Evolutionary conservation across 331 rosid genomes (phyloP), one percentile per base, ranked within the genome.

Genomic region (Rhamnella rubrinervis): DNA sequence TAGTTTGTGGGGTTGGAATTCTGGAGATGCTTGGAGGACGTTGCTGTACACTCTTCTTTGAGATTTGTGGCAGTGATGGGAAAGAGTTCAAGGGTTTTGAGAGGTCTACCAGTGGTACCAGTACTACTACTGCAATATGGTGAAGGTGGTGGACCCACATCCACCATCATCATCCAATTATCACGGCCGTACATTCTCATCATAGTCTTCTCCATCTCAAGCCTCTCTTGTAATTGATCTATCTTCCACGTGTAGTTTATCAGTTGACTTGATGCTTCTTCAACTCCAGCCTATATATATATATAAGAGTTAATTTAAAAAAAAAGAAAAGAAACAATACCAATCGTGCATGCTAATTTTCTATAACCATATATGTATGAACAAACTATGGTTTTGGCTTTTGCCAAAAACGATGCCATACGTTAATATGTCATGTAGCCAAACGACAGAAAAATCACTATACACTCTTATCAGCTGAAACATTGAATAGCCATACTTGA

Each of bases 71-170:
- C 63, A 38, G 89, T 78, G 73, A 83, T 53, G 26, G 98, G 98
- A 65, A 93, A 93, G 71, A 93, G 92, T 57, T 93, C 85, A 63
- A 93, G 96, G 69, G 98, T 93, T 81, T 83, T 86, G 59, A 85
- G 85, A 26, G 89, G 71, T 23, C 52, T 52, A 6, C 31, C 23
- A 28, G 59, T 25, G 44, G 31, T 16, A 70, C 68, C 57, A 68
- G 82, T 71, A 46, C 57, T 61, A 40, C 21, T 4, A 41, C 35
- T 38, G 61, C 77, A 77, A 59, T 82, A 75, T 67, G 70, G 51
- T 6, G 73, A 55, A 40, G 77, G 66, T 50, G 80, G 40, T 76
- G 78, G 84, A 21, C 78, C 65, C 80, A 55, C 80, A 71, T 85
- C 85, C 66, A 63, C 26, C 67, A 72, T 80, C 71, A 70, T 74